Conservation (phyloP, 1,284 basidiomycete species). For the Ustilago loliicola region DNA sequence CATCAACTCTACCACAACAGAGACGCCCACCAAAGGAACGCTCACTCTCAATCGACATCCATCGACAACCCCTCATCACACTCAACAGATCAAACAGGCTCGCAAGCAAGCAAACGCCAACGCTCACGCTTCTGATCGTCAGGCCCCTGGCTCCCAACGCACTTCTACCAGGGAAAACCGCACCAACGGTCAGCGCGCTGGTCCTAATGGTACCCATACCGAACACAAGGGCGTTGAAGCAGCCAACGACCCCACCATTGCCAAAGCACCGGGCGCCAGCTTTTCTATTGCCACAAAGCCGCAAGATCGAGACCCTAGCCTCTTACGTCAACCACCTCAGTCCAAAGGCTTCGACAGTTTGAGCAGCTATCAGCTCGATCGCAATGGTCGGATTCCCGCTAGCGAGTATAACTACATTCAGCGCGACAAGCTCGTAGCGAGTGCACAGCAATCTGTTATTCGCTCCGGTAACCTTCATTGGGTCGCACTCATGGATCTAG, state of each 20-base stretch:
- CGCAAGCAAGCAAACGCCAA: constrained; percentile 19
- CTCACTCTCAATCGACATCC: constrained; percentile 8
- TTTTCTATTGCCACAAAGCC: constrained; percentile 50
- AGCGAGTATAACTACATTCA: constrained; percentile 46
- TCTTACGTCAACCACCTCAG: constrained; percentile 33
- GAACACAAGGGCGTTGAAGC: constrained; percentile 36
- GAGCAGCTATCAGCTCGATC: constrained; percentile 46
- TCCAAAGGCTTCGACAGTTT: constrained; percentile 30
- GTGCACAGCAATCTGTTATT: constrained; percentile 50
- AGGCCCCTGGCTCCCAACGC: constrained; percentile 8
- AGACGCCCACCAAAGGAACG: constrained; percentile 2
- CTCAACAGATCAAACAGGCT: constrained; percentile 19
- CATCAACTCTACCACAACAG: constrained; percentile 17
- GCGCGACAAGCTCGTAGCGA: constrained; percentile 55
- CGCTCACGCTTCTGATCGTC: constrained; percentile 9
- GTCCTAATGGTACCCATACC: not conserved
- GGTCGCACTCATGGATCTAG: constrained; percentile 62
- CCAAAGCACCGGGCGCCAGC: constrained; percentile 43
- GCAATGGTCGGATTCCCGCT: constrained; percentile 48
- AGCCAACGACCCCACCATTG: constrained; percentile 31
- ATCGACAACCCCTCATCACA: constrained; percentile 10
- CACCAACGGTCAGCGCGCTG: not conserved
- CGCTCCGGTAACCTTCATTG: constrained; percentile 56
- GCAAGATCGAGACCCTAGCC: constrained; percentile 48
- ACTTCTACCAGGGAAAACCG: constrained; percentile 12